These are phyloP conservation scores for Fusarium cyanostomum DNA, from an alignment of 2,329 filamentous ascomycete genomes.

Conservation along the genomic window DNA sequence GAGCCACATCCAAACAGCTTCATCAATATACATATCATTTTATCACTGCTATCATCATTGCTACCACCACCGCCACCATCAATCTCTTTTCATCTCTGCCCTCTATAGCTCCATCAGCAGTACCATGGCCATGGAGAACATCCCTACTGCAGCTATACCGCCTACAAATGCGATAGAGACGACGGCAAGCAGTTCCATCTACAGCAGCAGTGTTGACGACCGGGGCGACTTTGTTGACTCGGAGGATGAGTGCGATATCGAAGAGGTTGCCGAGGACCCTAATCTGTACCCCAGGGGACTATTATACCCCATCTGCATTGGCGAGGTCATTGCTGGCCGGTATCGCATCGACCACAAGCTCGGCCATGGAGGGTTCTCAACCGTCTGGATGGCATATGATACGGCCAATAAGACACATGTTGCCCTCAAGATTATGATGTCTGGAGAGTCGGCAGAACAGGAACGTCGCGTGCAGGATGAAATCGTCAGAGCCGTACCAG, in stretches of 20 bases:
- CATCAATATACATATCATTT: too few relatives aligned
- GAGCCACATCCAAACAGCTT: too few relatives aligned
- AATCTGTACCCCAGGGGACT: background rate
- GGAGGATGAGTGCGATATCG: background rate
- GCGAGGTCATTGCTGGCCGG: accelerated
- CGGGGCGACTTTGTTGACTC: background rate
- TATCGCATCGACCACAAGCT: background rate
- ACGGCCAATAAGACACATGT: accelerated
- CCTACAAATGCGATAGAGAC: too few relatives aligned
- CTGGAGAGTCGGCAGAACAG: background rate
- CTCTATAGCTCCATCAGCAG: too few relatives aligned
- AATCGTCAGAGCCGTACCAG: background rate
- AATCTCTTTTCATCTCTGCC: too few relatives aligned
- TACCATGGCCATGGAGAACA: too few relatives aligned
- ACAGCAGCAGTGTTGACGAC: too few relatives aligned
- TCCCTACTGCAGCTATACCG: too few relatives aligned
- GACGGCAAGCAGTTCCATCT: too few relatives aligned
- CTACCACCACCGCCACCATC: too few relatives aligned
- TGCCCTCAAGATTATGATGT: background rate
- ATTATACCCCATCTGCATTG: accelerated
- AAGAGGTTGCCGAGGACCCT: background rate
- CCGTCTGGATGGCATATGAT: background rate
- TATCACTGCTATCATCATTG: too few relatives aligned
- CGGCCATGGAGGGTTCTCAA: background rate
- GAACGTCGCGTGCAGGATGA: slow-evolving; percentile 2